Conservation (phyloP, 257 asterid genomes). For the Misopates orontium region DNA sequence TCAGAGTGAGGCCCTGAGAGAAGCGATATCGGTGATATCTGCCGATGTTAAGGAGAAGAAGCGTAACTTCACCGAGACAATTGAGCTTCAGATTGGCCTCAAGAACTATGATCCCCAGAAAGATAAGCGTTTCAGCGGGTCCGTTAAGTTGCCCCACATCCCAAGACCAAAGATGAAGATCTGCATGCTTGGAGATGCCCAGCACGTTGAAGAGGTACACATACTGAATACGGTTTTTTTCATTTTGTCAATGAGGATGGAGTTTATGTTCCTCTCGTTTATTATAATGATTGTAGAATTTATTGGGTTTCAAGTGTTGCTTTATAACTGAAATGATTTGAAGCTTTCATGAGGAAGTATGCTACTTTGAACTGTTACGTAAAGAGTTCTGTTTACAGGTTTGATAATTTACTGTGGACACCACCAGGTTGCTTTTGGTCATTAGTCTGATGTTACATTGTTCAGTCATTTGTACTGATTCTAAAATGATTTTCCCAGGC, state of each 20-base stretch:
- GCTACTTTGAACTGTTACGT: too few relatives aligned
- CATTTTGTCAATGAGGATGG: too few relatives aligned
- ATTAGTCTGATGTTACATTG: too few relatives aligned
- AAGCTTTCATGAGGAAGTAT: too few relatives aligned
- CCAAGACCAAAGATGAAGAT: conserved; percentile 25
- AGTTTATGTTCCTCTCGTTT: too few relatives aligned
- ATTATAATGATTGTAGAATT: too few relatives aligned
- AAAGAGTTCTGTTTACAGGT: too few relatives aligned
- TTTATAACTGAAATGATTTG: too few relatives aligned
- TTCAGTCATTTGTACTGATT: background rate
- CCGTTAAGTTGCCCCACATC: conserved; percentile 26
- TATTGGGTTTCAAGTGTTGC: too few relatives aligned
- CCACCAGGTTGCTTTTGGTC: too few relatives aligned
- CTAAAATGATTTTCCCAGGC: conserved; percentile 21
- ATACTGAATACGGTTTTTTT: too few relatives aligned
- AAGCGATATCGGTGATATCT: conserved; percentile 8
- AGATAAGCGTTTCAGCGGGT: conserved; percentile 31
- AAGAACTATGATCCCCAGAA: conserved; percentile 25
- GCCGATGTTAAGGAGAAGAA: conserved; percentile 21
- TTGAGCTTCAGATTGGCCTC: conserved; percentile 15
- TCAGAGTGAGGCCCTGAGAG: conserved; percentile 26
- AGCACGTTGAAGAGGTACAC: conserved; percentile 28
- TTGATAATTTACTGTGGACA: too few relatives aligned
- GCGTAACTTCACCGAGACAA: conserved; percentile 14
- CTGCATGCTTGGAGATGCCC: conserved; percentile 29